phyloP scores from a whole-genome alignment of 495 filamentous ascomycete species.

The Tuber microsphaerosporum region DNA sequence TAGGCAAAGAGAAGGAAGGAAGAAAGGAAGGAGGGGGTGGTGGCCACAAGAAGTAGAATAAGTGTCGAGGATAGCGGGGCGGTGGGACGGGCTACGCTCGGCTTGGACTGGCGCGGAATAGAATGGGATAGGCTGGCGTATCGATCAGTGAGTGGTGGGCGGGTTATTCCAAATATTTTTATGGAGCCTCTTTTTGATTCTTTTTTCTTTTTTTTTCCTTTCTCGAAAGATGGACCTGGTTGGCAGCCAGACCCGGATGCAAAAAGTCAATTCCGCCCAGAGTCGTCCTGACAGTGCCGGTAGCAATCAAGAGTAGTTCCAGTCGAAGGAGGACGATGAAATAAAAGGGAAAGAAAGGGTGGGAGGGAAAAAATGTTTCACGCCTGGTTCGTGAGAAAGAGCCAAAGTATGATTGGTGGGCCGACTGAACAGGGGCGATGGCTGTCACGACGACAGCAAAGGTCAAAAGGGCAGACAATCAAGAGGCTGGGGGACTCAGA shows the following conservation, averaged over 20 bases:
- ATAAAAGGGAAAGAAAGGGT: conserved; percentile 6
- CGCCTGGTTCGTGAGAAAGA: background rate
- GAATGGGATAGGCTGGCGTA: background rate
- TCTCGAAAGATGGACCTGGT: background rate
- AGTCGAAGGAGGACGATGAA: background rate
- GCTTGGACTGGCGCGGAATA: background rate
- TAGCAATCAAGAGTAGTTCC: background rate
- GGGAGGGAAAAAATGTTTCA: background rate
- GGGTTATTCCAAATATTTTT: background rate
- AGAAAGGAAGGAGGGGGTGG: conserved; percentile 18
- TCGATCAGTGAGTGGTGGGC: background rate
- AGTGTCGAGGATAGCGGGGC: conserved; percentile 33
- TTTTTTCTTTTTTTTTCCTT: background rate
- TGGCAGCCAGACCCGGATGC: background rate
- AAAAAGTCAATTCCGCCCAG: background rate
- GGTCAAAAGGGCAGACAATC: background rate
- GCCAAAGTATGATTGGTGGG: conserved; percentile 1
- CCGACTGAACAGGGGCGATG: background rate
- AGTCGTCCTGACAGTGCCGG: background rate
- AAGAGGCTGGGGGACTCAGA: background rate
- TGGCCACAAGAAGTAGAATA: conserved; percentile 34
- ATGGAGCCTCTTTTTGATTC: background rate
- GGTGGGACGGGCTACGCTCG: conserved; percentile 24
- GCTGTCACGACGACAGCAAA: background rate
- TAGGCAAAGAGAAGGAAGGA: conserved; percentile 2